These are phyloP conservation scores for Hibiscus tridactylites DNA, from an alignment of 345 rosid species.

Conservation along the genomic window DNA sequence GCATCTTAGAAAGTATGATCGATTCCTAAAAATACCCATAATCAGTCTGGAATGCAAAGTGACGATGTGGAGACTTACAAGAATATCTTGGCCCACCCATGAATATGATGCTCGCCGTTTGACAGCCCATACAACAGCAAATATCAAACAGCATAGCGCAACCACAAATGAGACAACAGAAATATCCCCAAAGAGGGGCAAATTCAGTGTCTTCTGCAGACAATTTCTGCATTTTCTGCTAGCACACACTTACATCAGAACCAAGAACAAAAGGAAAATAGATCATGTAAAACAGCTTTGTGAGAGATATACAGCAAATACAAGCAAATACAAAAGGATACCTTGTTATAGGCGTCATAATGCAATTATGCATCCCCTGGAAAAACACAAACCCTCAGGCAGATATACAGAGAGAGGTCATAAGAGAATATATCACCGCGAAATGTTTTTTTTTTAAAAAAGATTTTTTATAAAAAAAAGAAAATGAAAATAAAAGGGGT, in stretches of 20 bases:
- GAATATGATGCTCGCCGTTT: slow-evolving; percentile 59
- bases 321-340: slow-evolving; percentile 14
- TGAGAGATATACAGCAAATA: slow-evolving; percentile 7
- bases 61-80: slow-evolving; percentile 47
- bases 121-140: slow-evolving; percentile 75
- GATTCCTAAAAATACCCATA: neutral
- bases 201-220: slow-evolving; percentile 37
- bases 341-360: slow-evolving; percentile 62
- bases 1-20: neutral
- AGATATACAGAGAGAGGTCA: neutral
- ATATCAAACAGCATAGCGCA: slow-evolving; percentile 42
- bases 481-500: neutral
- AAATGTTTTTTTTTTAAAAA: neutral
- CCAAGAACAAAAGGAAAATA: slow-evolving; percentile 10
- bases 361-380: slow-evolving; percentile 93
- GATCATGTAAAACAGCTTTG: slow-evolving; percentile 6
- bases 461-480: neutral
- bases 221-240: slow-evolving; percentile 57
- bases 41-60: neutral
- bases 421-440: neutral
- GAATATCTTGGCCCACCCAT: slow-evolving; percentile 94
- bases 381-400: neutral
- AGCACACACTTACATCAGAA: slow-evolving; percentile 12
- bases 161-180: slow-evolving; percentile 59
- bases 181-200: slow-evolving; percentile 69